Evolutionary conservation across 441 rosid genomes (phyloP).

Genomic region (Populus hybrid): DNA sequence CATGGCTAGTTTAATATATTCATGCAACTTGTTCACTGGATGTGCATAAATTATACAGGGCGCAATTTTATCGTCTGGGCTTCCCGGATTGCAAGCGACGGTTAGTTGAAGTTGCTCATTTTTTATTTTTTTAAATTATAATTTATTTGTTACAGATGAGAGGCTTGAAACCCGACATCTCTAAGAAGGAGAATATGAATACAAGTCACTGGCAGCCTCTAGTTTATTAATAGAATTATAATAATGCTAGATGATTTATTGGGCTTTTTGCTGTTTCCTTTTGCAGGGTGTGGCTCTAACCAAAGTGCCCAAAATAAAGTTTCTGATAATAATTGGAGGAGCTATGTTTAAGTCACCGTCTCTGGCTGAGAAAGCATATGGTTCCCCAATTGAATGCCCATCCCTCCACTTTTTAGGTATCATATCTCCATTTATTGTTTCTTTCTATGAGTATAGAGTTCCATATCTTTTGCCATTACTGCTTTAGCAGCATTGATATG

Average conservation of each 20-base stretch:
- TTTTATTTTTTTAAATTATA: not conserved
- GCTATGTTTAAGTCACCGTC: slow-evolving; percentile 52
- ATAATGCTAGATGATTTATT: not conserved
- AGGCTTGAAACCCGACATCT: not conserved
- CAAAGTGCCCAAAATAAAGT: slow-evolving; percentile 65
- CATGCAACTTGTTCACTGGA: not conserved
- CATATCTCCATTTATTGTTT: not conserved
- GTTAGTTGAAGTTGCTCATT: slow-evolving; percentile 28
- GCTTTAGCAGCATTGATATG: not conserved
- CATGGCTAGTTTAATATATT: not conserved
- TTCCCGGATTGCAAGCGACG: slow-evolving; percentile 73
- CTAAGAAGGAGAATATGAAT: not conserved
- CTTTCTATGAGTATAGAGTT: not conserved
- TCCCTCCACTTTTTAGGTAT: slow-evolving; percentile 82
- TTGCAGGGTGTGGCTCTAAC: slow-evolving; percentile 70
- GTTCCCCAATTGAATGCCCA: slow-evolving; percentile 48
- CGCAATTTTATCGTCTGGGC: slow-evolving; percentile 61
- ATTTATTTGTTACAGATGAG: not conserved
- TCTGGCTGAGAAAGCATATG: slow-evolving; percentile 55
- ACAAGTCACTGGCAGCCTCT: not conserved
- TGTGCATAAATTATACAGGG: slow-evolving; percentile 40
- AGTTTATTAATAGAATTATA: not conserved
- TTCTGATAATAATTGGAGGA: slow-evolving; percentile 69
- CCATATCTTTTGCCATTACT: not conserved
- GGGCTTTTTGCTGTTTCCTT: not conserved